A percentile compares a stretch with the other conserved stretches of the same genome.
Conservation (phyloP, 768 basidiomycete genomes). For the Daedaleopsis sinensis region DNA sequence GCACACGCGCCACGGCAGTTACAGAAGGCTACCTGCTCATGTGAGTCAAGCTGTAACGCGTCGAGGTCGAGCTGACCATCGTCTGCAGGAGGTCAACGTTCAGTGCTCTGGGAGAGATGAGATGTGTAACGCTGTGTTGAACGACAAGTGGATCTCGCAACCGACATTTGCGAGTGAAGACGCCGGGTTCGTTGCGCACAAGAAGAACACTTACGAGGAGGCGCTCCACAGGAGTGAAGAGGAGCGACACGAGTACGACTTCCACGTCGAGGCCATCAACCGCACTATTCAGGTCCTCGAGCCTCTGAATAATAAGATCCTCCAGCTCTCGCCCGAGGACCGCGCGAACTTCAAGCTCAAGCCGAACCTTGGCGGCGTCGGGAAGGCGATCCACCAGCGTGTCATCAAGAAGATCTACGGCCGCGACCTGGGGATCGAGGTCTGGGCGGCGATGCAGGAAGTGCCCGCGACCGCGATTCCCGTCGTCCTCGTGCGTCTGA, state of each 20-base stretch:
- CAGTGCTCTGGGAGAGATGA: slow-evolving; percentile 95
- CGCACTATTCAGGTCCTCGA: slow-evolving; percentile 91
- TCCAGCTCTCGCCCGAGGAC: slow-evolving; percentile 77
- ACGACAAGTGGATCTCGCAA: slow-evolving; percentile 98
- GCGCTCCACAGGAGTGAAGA: slow-evolving; percentile 96
- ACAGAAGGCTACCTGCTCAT: slow-evolving; percentile 76
- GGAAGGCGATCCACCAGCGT: slow-evolving; percentile 88
- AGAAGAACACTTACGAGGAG: slow-evolving; percentile 96
- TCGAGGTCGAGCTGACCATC: too few relatives aligned
- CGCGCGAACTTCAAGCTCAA: slow-evolving; percentile 82
- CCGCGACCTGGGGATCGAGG: slow-evolving; percentile 78
- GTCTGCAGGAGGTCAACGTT: slow-evolving; percentile 75
- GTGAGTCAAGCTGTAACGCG: slow-evolving; percentile 48
- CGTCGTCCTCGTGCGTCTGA: slow-evolving; percentile 84
- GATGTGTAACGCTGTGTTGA: slow-evolving; percentile 94
- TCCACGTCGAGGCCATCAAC: slow-evolving; percentile 94
- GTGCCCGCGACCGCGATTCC: slow-evolving; percentile 86
- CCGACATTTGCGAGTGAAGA: slow-evolving; percentile 96
- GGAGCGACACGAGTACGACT: slow-evolving; percentile 98
- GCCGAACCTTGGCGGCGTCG: slow-evolving; percentile 81
- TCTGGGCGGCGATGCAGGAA: slow-evolving; percentile 91
- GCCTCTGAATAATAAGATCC: slow-evolving; percentile 87
- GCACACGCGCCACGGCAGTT: slow-evolving; percentile 83
- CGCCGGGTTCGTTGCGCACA: slow-evolving; percentile 85
- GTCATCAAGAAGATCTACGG: slow-evolving; percentile 98